phyloP scores from a whole-genome alignment of 257 asterid species.

The Nicotiana paniculata region DNA sequence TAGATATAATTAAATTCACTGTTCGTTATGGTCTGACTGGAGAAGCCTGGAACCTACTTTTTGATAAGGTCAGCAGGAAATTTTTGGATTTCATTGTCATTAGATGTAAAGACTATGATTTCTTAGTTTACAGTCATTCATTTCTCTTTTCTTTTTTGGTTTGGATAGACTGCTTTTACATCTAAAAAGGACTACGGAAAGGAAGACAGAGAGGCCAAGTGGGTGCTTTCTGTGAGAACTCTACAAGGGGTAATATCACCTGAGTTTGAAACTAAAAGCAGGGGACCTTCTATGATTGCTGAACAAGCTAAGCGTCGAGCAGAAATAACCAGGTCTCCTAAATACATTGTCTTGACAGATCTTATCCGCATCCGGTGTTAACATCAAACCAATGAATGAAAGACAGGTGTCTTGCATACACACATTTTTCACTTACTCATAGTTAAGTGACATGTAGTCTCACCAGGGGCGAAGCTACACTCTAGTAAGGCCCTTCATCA shows the following conservation, averaged over 20 bases:
- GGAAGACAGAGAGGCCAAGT: slow-evolving; percentile 20
- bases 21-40: slow-evolving; percentile 23
- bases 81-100: neutral
- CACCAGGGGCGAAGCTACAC: neutral
- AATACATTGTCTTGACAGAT: neutral
- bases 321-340: slow-evolving; percentile 21
- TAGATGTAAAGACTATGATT: neutral
- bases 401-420: neutral
- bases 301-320: slow-evolving; percentile 23
- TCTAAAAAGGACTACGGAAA: slow-evolving; percentile 18
- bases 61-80: slow-evolving; percentile 18
- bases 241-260: slow-evolving; percentile 7
- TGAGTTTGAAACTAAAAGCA: slow-evolving; percentile 14
- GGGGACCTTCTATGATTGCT: slow-evolving; percentile 13
- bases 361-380: neutral
- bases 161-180: slow-evolving; percentile 20
- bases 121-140: neutral
- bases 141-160: neutral
- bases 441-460: neutral
- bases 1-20: slow-evolving; percentile 21
- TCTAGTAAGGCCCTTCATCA: too few relatives aligned
- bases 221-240: slow-evolving; percentile 19
- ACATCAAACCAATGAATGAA: neutral
- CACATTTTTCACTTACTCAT: neutral
- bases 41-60: slow-evolving; percentile 27